Evolutionary conservation across 176 grass and related monocot species (phyloP).

Genomic region (Rhipidocladum racemiflorum): DNA sequence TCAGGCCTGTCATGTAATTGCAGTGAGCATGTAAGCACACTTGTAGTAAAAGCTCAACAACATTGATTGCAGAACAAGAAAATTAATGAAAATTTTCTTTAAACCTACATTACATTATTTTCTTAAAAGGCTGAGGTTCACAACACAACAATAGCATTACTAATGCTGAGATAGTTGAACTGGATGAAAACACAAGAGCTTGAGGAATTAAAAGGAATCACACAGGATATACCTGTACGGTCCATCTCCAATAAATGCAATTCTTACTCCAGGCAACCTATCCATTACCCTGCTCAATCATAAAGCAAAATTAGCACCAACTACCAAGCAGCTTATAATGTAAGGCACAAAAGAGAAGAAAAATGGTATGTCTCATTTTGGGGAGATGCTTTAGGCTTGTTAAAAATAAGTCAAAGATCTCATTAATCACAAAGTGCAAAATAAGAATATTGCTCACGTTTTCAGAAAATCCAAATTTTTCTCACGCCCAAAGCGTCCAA

Average conservation of each 20-base stretch:
- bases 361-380: neutral
- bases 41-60: neutral
- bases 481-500: constrained; percentile 83
- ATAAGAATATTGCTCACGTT: constrained; percentile 39
- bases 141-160: neutral
- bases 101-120: neutral
- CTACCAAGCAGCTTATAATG: neutral
- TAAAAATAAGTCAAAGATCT: neutral
- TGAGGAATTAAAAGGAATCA: neutral
- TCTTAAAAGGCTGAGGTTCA: neutral
- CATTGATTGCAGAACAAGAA: neutral
- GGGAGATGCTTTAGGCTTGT: neutral
- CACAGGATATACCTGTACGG: constrained; percentile 58
- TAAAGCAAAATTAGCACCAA: constrained; percentile 17
- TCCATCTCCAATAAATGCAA: constrained; percentile 92
- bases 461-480: constrained; percentile 95
- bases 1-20: constrained; percentile 44
- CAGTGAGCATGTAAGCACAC: neutral
- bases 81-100: neutral
- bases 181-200: neutral
- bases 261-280: constrained; percentile 71
- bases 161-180: neutral
- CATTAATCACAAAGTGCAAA: neutral
- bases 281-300: constrained; percentile 81
- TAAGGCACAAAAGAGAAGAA: neutral